Evolutionary conservation across 1,139 yeast species (phyloP), one percentile per base, ranked within the genome.

Genomic region (Citeromyces hawaiiensis): DNA sequence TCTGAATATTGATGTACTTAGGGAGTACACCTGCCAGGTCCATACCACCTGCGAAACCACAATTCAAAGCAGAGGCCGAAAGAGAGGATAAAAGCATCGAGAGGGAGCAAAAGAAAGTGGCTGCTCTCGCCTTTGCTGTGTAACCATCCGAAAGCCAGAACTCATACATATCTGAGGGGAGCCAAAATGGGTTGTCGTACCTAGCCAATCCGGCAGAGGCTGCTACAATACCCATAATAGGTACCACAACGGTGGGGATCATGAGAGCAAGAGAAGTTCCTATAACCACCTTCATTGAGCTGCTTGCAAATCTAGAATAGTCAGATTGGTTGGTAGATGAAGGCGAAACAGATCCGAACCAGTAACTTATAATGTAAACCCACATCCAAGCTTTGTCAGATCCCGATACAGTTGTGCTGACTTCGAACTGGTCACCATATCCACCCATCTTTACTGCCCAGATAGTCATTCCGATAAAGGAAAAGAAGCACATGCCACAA

Each of bases 31-130:
- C 61, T 3, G 60, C 45, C 39, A 60, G 43, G 45, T 56, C 61
- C 63, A 59, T 59, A 6, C 78, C 78, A 48, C 72, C 72, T 1
- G 76, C 67, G 39, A 74, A 67, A 7, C 77, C 70, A 52, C 75
- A 75, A 36, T 43, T 42, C 35, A 42, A 31, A 29, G 43, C 42
- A 41, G 54, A 55, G 42, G 52, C 51, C 35, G 52, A 50, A 15
- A 56, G 39, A 38, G 52, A 55, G 11, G 56, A 56, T 35, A 51
- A 44, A 25, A 49, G 45, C 48, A 57, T 53, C 14, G 51, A 49
- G 32, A 52, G 44, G 17, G 53, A 53, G 31, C 48, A 42, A 39
- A 56, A 55, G 43, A 55, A 54, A 2, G 57, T 48, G 18, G 56
- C 60, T 18, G 60, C 60, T 42, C 61, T 48, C 8, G 52, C 41